phyloP scores from a whole-genome alignment of 495 filamentous ascomycete genomes.

The Podospora anserina region DNA sequence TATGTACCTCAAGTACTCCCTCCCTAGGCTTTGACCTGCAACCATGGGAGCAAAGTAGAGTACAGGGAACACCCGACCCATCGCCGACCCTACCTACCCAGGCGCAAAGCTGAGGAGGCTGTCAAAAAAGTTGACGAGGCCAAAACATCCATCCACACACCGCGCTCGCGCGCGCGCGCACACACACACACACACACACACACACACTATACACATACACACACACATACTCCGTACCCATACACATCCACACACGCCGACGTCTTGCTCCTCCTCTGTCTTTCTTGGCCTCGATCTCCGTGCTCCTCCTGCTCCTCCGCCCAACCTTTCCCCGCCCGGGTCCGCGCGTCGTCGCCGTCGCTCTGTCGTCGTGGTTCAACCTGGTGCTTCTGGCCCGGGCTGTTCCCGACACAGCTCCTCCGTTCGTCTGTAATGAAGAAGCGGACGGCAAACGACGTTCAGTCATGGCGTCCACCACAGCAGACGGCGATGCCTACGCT shows the following conservation, averaged over 20 bases:
- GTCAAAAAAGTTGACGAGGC: slow-evolving; percentile 16
- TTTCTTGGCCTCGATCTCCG: slow-evolving; percentile 18
- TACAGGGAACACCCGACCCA: slow-evolving; percentile 23
- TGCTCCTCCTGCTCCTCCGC: slow-evolving; percentile 7
- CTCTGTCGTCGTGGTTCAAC: slow-evolving; percentile 23
- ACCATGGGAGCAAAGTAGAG: slow-evolving; percentile 29
- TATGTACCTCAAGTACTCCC: slow-evolving; percentile 39
- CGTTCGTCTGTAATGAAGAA: slow-evolving; percentile 33
- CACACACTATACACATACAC: background rate
- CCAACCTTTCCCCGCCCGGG: slow-evolving; percentile 3
- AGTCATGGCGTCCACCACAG: slow-evolving; percentile 35
- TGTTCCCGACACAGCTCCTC: slow-evolving; percentile 23
- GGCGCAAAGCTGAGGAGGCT: slow-evolving; percentile 18
- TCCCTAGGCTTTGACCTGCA: slow-evolving; percentile 28
- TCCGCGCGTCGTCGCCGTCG: slow-evolving; percentile 14
- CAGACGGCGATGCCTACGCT: slow-evolving; percentile 34
- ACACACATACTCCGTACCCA: background rate
- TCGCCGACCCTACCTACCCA: slow-evolving; percentile 14
- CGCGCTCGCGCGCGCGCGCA: no score
- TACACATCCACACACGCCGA: background rate
- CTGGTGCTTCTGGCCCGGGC: slow-evolving; percentile 33
- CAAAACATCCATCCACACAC: slow-evolving; percentile 15
- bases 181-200: no score
- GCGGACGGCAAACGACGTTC: slow-evolving; percentile 30
- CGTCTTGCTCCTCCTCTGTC: background rate